Base-by-base conservation (phyloP, 305 asterid genomes). In the Rubia occidens region DNA sequence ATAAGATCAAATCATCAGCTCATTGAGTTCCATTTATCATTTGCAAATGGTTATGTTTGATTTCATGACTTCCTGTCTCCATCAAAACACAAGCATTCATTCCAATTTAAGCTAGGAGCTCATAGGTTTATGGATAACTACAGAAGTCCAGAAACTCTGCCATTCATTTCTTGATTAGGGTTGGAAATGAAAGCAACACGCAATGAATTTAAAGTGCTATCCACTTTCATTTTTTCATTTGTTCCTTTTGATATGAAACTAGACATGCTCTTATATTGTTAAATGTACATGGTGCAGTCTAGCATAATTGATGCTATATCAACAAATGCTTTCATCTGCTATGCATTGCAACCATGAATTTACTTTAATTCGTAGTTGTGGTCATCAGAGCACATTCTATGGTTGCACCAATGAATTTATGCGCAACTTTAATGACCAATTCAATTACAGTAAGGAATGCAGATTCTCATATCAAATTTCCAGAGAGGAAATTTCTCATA, bases 1-100 rank as follows among this genome's bases (percentile, higher is more conserved):
- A 17, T 32, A 39, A 39, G 29, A 59, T 60, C 67, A n/a, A 64
- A 39, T 29, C 49, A 62, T 15, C 42, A 62, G 68, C 53, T 67
- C n/a, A 26, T 42, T 11, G 11, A 8, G 17, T 26, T 51, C 61
- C 39, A 15, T 32, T 21, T 51, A 26, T 15, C 8, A 47, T 5
- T 49, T 32, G 49, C 32, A 51, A 32, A 5, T 3, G 21, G 29
- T 8, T 10, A 67, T 32, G 32, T 67, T 49, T 14, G 40, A 29
- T 29, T 65, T 13, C 24, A 11, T 43, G 24, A 15, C 18, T 66
- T 3, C 40, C 43, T 64, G 18, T 29, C 60, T 64, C 24, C 58
- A 45, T 29, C 10, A 17, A 66, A 66, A 66, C 18, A 32, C 18
- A 65, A 43, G 4, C 3, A 6, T 26, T 17, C 18, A 13, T 13